A percentile compares a stretch with the other conserved stretches of the same genome.
phyloP scores from a whole-genome alignment of 148 eudicot species.

The Cornus suecica region DNA sequence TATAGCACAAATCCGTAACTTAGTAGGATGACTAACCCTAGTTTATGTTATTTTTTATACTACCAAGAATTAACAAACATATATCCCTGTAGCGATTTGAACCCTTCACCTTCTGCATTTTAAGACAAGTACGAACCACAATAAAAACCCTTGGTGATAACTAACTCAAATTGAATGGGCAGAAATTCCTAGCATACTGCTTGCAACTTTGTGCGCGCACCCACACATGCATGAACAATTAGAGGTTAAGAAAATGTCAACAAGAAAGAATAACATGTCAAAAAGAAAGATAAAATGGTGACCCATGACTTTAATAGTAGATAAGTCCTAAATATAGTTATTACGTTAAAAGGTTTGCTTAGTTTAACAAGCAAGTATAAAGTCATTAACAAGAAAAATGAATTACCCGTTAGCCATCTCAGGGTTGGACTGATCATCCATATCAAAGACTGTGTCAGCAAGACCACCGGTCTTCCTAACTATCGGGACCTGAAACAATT shows the following conservation, averaged over 20 bases:
- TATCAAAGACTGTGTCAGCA: slow-evolving; percentile 87
- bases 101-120: too few relatives aligned
- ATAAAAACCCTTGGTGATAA: too few relatives aligned
- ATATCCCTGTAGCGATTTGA: too few relatives aligned
- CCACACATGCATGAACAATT: not conserved
- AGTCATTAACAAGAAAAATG: slow-evolving; percentile 4
- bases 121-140: too few relatives aligned
- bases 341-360: not conserved
- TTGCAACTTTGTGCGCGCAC: not conserved
- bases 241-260: not conserved
- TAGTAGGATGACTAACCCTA: not conserved
- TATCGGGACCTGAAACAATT: slow-evolving; percentile 55
- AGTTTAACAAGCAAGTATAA: not conserved
- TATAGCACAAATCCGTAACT: too few relatives aligned
- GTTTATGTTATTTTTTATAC: too few relatives aligned
- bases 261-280: not conserved
- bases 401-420: slow-evolving; percentile 69
- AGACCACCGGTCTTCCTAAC: slow-evolving; percentile 93
- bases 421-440: slow-evolving; percentile 58
- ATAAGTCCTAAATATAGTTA: not conserved
- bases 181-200: not conserved
- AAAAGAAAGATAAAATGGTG: not conserved
- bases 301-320: not conserved
- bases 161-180: not conserved
- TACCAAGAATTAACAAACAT: too few relatives aligned